phyloP scores from a whole-genome alignment of 306 rosid genomes.

The Abrus pulchellus region DNA sequence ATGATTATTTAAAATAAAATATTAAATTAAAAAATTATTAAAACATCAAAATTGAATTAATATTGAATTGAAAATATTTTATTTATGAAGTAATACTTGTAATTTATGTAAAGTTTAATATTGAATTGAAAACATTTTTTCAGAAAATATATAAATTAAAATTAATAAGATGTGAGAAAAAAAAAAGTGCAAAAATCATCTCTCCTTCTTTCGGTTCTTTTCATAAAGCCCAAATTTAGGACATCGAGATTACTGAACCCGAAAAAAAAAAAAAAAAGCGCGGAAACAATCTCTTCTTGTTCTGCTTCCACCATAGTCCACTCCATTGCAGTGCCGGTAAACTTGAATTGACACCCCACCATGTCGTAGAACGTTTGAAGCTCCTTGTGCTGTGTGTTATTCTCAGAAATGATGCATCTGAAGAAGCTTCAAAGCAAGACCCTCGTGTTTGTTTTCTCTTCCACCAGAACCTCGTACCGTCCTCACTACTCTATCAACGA shows the following conservation, averaged over 20 bases:
- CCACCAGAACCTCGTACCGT: constrained; percentile 37
- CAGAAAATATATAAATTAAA: no score
- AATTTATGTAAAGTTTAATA: no score
- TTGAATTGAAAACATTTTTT: no score
- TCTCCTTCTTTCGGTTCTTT: no score
- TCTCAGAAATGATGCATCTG: constrained; percentile 49
- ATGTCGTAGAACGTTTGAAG: not conserved
- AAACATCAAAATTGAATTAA: no score
- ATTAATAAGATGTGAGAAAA: no score
- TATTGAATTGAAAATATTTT: no score
- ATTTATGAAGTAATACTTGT: no score
- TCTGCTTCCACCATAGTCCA: not conserved
- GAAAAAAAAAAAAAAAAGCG: not conserved
- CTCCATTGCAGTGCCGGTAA: not conserved
- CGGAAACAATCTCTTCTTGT: not conserved
- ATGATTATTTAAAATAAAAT: no score
- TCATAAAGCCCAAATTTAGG: not conserved
- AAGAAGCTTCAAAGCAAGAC: constrained; percentile 53
- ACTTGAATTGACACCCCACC: not conserved
- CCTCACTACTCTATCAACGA: not conserved
- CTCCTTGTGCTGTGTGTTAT: not conserved
- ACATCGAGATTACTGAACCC: not conserved
- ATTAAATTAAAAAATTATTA: no score
- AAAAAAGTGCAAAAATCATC: no score
- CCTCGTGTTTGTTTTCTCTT: constrained; percentile 43